A percentile compares a stretch with the other conserved stretches of the same genome.
These are phyloP conservation scores for Hymenoscyphus linearis DNA, from an alignment of 2,329 filamentous ascomycete species.

Conservation along the genomic window DNA sequence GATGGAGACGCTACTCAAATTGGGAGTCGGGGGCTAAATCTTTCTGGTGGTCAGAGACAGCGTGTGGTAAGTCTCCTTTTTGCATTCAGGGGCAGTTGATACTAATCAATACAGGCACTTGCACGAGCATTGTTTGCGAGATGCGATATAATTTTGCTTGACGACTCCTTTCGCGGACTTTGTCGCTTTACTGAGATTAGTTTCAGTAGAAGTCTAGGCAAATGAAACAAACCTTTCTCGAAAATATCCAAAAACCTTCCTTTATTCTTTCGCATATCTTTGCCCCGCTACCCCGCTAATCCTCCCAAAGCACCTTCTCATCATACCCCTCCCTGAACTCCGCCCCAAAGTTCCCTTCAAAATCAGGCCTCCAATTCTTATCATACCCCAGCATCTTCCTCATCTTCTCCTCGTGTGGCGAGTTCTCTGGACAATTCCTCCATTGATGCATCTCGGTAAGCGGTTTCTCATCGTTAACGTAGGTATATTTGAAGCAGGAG, in stretches of 20 bases:
- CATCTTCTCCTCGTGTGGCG: neutral
- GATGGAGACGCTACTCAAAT: constrained; percentile 36
- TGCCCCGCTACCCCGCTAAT: too few relatives aligned
- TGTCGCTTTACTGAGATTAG: constrained; percentile 29
- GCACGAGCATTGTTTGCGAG: constrained; percentile 43
- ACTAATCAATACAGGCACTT: constrained; percentile 29
- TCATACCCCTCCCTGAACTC: neutral
- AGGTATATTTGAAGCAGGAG: constrained; percentile 7
- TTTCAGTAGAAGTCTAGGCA: too few relatives aligned
- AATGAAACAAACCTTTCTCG: too few relatives aligned
- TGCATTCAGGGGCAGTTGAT: neutral
- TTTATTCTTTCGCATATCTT: too few relatives aligned
- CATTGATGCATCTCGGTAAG: constrained; percentile 1
- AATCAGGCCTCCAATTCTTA: neutral
- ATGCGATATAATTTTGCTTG: constrained; percentile 38
- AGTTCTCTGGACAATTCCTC: constrained; percentile 1
- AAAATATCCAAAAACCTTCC: too few relatives aligned
- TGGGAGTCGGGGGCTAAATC: constrained; percentile 38
- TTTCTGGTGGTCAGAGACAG: constrained; percentile 43
- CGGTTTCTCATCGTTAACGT: neutral
- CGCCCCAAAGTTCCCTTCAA: neutral
- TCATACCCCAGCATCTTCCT: neutral
- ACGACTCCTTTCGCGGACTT: constrained; percentile 43
- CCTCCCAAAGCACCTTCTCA: neutral
- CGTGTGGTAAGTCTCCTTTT: constrained; percentile 32